Conservation (phyloP, 2,329 filamentous ascomycete species). For the Ophiostoma ulmi region DNA sequence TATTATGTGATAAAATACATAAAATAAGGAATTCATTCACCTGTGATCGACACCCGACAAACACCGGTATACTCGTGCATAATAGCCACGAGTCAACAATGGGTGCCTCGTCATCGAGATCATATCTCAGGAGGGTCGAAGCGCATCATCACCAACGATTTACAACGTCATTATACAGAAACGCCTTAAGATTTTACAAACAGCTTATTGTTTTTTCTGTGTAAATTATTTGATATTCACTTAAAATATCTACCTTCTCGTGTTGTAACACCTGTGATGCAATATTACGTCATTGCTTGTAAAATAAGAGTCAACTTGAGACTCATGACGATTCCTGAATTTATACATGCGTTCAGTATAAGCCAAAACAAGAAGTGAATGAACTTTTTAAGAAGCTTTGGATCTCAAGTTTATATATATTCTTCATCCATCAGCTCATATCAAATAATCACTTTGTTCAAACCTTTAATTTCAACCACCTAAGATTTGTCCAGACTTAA, state of each 20-base stretch:
- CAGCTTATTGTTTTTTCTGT: no score
- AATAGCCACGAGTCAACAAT: neutral
- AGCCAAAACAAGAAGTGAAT: neutral
- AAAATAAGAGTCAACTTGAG: neutral
- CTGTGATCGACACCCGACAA: neutral
- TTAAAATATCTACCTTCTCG: no score
- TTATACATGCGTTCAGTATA: neutral
- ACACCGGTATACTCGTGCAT: neutral
- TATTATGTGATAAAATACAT: neutral
- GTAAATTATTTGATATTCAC: no score
- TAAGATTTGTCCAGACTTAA: neutral
- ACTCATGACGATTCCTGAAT: neutral
- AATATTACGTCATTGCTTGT: neutral
- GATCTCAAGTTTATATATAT: neutral
- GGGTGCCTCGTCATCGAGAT: neutral
- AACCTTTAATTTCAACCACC: no score
- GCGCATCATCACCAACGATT: neutral
- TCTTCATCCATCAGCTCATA: neutral
- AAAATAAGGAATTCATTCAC: neutral
- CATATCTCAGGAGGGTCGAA: neutral
- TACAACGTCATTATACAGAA: neutral
- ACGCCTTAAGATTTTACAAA: no score
- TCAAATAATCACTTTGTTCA: no score
- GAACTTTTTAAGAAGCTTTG: neutral
- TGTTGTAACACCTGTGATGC: neutral